Conservation (phyloP, 805 yeast genomes). For the Starmera dryadoides region DNA sequence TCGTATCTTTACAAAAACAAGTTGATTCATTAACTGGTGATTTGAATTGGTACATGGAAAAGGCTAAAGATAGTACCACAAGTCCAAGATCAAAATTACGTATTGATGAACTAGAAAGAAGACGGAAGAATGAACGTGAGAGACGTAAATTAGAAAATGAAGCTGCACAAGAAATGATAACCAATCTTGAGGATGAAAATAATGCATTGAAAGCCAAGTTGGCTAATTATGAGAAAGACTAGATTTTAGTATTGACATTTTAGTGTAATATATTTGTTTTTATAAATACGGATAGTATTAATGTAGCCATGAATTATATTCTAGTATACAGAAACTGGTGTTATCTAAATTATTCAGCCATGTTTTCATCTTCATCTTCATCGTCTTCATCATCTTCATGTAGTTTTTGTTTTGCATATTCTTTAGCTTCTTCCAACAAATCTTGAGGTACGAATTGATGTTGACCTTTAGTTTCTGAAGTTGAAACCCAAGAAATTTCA, state of each 20-base stretch:
- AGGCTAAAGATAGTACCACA: slow-evolving; percentile 3
- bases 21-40: slow-evolving; percentile 6
- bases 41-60: slow-evolving; percentile 12
- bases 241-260: too few species aligned
- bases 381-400: slow-evolving; percentile 68
- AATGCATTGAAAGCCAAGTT: slow-evolving; percentile 11
- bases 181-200: slow-evolving; percentile 51
- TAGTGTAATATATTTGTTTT: too few species aligned
- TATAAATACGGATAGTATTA: too few species aligned
- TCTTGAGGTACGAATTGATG: slow-evolving; percentile 80
- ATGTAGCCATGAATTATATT: too few species aligned
- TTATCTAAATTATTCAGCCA: slow-evolving; percentile 20
- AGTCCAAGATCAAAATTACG: slow-evolving; percentile 39
- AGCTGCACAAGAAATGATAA: slow-evolving; percentile 44
- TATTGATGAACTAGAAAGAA: slow-evolving; percentile 51
- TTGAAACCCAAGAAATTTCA: slow-evolving; percentile 85
- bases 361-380: slow-evolving; percentile 43
- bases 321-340: not conserved
- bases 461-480: slow-evolving; percentile 65
- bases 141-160: slow-evolving; percentile 54
- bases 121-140: slow-evolving; percentile 70
- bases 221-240: not conserved
- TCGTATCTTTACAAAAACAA: slow-evolving; percentile 3
- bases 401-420: slow-evolving; percentile 75
- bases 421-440: slow-evolving; percentile 73